Evolutionary conservation across 2,329 filamentous ascomycete genomes (phyloP), one percentile per base, ranked within the genome.

Genomic region (Talaromyces sp.): DNA sequence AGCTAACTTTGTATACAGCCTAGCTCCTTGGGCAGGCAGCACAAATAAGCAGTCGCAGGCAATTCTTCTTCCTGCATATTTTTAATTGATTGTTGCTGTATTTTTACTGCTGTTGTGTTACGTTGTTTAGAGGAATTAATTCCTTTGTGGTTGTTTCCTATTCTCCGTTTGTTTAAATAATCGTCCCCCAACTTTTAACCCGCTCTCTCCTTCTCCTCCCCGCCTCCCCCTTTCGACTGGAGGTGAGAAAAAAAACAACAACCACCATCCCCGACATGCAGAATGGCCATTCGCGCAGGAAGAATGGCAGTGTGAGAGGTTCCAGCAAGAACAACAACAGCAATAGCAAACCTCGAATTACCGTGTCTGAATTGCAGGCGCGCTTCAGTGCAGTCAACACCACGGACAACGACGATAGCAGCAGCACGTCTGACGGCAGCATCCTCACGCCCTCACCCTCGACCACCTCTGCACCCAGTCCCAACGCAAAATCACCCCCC

Each of bases 401-500:
- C 43, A 21, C 60, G 63, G 62, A 67, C 4, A 66, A 65, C 19
- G 67, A 69, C 46, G 63, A 58, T 21, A 69, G 63, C 46, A 62
- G 62, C 24, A 66, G 70, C 50, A 70, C 63, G 65, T 72, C 69
- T 57, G 70, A 73, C 66, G 65, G 66, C 65, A 65, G 65, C 51
- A 66, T 70, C 58, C 65, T 67, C 26, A 67, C 68, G 43, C 27
- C 27, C 3, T 26, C 26, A 5, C 67, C 69, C 35, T 71, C 74
- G 41, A 66, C 67, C 32, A 66, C 69, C 41, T 71, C 74, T 41
- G 65, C 67, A 54, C 67, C 66, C 56, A 67, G 68, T 48, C 66
- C 67, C 53, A 62, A 61, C 35, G 54, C 60, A 35, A 35, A 35
- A 35, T 35, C 43, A 62, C 63, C 31, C 53, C 63, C 31, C 53